Evolutionary conservation across 2,329 filamentous ascomycete genomes (phyloP).

Genomic region (Epichloe scottii): DNA sequence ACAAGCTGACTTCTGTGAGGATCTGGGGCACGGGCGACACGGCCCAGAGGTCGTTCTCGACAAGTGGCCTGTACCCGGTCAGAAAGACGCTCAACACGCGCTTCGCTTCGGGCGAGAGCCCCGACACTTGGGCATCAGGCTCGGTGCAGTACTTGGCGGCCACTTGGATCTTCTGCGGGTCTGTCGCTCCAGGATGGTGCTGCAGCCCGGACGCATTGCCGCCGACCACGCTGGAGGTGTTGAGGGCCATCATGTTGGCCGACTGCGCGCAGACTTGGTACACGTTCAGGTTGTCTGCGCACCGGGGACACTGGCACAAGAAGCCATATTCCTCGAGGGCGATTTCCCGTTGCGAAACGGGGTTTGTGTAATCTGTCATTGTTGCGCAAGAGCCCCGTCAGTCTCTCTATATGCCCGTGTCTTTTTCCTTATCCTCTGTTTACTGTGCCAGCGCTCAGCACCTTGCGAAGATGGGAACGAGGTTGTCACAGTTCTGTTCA

Average conservation of each 20-base stretch:
- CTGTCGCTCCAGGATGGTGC: slow-evolving; percentile 12
- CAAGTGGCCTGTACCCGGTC: slow-evolving; percentile 13
- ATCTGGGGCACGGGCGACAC: slow-evolving; percentile 35
- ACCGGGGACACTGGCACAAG: slow-evolving; percentile 36
- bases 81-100: not conserved
- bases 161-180: slow-evolving; percentile 12
- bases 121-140: not conserved
- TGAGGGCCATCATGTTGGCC: slow-evolving; percentile 24
- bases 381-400: no score
- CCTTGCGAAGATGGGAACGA: no score
- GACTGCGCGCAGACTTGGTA: slow-evolving; percentile 37
- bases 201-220: slow-evolving; percentile 3
- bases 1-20: slow-evolving; percentile 31
- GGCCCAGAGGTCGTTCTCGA: slow-evolving; percentile 28
- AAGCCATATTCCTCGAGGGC: slow-evolving; percentile 40
- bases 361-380: slow-evolving; percentile 34
- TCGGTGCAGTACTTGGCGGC: not conserved
- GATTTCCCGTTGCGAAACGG: slow-evolving; percentile 28
- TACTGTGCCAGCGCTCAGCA: no score
- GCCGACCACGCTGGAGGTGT: slow-evolving; percentile 31
- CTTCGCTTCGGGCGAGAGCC: not conserved
- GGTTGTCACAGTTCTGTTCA: no score
- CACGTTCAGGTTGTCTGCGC: slow-evolving; percentile 36
- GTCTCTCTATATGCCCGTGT: no score
- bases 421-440: no score